These are phyloP conservation scores for Ensete glaucum DNA, from an alignment of 176 grass and related monocot genomes.

Conservation along the genomic window DNA sequence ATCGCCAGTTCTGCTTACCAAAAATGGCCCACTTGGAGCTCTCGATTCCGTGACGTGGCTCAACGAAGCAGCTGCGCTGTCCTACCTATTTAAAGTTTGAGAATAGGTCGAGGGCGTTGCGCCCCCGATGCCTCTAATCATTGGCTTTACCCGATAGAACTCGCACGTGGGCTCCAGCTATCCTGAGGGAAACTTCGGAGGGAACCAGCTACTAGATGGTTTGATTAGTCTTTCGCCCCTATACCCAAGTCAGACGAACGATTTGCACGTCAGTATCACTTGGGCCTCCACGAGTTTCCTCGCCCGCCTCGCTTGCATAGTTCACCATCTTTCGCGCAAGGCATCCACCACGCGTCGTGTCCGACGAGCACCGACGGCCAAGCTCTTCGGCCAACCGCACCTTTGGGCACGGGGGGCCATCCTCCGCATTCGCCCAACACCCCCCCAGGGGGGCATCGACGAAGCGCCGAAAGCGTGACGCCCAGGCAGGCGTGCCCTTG, in stretches of 20 bases:
- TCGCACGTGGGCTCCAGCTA: slow-evolving; percentile 29
- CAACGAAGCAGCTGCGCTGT: slow-evolving; percentile 3
- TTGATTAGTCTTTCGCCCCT: slow-evolving; percentile 54
- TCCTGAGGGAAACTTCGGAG: slow-evolving; percentile 39
- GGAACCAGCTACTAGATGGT: slow-evolving; percentile 62
- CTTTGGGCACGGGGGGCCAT: too few species aligned
- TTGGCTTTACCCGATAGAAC: slow-evolving; percentile 64
- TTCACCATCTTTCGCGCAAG: too few species aligned
- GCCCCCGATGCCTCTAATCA: slow-evolving; percentile 63
- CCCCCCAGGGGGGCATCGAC: too few species aligned
- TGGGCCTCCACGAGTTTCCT: too few species aligned
- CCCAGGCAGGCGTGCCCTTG: too few species aligned
- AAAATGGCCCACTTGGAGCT: slow-evolving; percentile 69
- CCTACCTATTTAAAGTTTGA: slow-evolving; percentile 65
- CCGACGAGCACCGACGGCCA: too few species aligned
- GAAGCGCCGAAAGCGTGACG: too few species aligned
- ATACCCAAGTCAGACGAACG: slow-evolving; percentile 19
- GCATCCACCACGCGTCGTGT: too few species aligned
- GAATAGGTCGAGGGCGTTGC: slow-evolving; percentile 65
- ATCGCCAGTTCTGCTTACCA: slow-evolving; percentile 68
- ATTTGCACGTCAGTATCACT: too few species aligned
- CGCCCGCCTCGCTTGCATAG: too few species aligned
- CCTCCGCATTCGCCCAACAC: too few species aligned
- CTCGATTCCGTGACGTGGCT: slow-evolving; percentile 29
- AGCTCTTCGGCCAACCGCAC: too few species aligned